These are phyloP conservation scores for Kwoniella shivajii DNA, from an alignment of 1,284 basidiomycete genomes.

Conservation along the genomic window DNA sequence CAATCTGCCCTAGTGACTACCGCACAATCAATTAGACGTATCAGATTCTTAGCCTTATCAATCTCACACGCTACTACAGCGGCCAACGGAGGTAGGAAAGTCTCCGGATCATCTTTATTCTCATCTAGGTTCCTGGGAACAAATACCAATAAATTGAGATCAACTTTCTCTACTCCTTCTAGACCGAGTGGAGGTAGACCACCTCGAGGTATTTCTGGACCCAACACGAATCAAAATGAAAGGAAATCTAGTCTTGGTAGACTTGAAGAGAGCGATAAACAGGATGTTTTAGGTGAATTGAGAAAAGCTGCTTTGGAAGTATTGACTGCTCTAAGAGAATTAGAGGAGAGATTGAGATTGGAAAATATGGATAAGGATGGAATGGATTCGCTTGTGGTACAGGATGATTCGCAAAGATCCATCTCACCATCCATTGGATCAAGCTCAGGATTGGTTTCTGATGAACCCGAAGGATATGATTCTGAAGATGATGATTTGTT, in stretches of 20 bases:
- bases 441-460: constrained; percentile 6
- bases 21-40: constrained; percentile 39
- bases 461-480: constrained; percentile 22
- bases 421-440: constrained; percentile 5
- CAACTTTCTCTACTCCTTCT: constrained; percentile 41
- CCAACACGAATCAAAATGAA: constrained; percentile 2
- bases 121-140: constrained; percentile 3
- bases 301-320: constrained; percentile 49
- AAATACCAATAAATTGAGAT: constrained; percentile 9
- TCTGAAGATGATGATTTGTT: constrained; percentile 44
- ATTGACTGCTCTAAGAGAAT: constrained; percentile 35
- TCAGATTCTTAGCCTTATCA: constrained; percentile 37
- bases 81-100: constrained; percentile 7
- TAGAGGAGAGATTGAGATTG: constrained; percentile 42
- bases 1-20: constrained; percentile 28
- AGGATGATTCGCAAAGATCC: constrained; percentile 2
- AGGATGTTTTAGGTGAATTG: constrained; percentile 31
- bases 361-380: neutral
- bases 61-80: constrained; percentile 6
- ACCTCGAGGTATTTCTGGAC: constrained; percentile 27
- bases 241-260: constrained; percentile 23
- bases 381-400: neutral
- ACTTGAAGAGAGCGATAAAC: neutral
- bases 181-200: constrained; percentile 25
- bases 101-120: constrained; percentile 16